Conservation (phyloP, 495 filamentous ascomycete genomes). For the Diplogelasinospora grovesii region DNA sequence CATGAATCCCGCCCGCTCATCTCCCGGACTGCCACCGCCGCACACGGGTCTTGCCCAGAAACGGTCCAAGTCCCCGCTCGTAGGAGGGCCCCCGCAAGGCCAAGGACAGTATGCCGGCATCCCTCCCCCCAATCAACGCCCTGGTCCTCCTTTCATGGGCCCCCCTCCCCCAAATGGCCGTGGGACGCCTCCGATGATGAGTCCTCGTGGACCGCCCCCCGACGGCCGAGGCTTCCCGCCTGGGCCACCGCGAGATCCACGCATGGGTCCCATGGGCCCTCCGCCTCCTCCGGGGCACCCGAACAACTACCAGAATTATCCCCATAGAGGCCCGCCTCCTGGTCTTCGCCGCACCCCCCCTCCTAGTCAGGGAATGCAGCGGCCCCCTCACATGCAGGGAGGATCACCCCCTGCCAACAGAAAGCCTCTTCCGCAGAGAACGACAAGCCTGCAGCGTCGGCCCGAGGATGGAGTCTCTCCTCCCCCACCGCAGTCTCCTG, state of each 20-base stretch:
- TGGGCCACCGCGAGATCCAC: constrained; percentile 9
- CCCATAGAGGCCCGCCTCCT: constrained; percentile 13
- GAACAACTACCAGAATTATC: constrained; percentile 2
- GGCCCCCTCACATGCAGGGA: constrained; percentile 21
- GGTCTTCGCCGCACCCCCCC: constrained; percentile 34
- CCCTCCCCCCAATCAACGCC: constrained; percentile 7
- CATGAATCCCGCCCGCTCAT: constrained; percentile 14
- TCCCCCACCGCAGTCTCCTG: constrained; percentile 16
- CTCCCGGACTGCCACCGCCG: constrained; percentile 28
- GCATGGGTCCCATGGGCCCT: constrained; percentile 8
- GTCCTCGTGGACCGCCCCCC: constrained; percentile 22
- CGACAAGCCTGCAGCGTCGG: constrained; percentile 32
- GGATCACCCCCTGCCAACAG: constrained; percentile 32
- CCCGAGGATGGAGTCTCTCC: constrained; percentile 19
- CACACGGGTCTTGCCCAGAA: constrained; percentile 23
- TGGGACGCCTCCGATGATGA: constrained; percentile 15
- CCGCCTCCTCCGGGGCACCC: constrained; percentile 3
- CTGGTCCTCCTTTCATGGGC: constrained; percentile 7
- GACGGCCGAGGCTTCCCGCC: constrained; percentile 14
- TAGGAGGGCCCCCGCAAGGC: background rate
- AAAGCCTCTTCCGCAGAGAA: constrained; percentile 57
- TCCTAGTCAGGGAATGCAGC: constrained; percentile 15
- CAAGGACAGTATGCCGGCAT: constrained; percentile 9
- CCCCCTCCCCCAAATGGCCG: constrained; percentile 6
- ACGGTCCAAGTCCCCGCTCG: constrained; percentile 31